phyloP scores from a whole-genome alignment of 1,139 yeast genomes.

The Debaryomyces sp. region DNA sequence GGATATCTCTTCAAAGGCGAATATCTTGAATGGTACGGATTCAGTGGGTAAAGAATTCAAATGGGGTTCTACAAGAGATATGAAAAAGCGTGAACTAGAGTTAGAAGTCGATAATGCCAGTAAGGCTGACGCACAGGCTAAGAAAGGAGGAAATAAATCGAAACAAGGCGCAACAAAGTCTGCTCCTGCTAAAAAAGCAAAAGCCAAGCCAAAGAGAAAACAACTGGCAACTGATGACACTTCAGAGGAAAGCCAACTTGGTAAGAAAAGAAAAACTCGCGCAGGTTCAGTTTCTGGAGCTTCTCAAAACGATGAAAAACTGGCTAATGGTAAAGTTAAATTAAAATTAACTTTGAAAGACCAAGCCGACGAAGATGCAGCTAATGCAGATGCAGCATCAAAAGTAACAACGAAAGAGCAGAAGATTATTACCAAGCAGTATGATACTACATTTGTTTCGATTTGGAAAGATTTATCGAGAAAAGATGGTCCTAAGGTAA shows the following conservation, averaged over 20 bases:
- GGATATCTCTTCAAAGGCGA: conserved; percentile 30
- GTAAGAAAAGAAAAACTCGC: conserved; percentile 9
- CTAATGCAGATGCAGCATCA: conserved; percentile 15
- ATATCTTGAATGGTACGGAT: conserved; percentile 18
- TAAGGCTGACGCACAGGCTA: conserved; percentile 7
- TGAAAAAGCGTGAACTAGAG: conserved; percentile 8
- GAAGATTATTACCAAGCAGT: conserved; percentile 75
- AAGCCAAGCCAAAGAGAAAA: conserved; percentile 18
- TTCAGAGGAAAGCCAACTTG: conserved; percentile 3
- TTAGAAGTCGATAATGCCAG: conserved; percentile 10
- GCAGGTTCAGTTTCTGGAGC: conserved; percentile 6
- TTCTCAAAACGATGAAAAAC: conserved; percentile 9
- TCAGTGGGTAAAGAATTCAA: conserved; percentile 32
- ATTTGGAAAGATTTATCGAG: conserved; percentile 96
- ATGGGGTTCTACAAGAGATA: conserved; percentile 36
- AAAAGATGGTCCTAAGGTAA: conserved; percentile 88
- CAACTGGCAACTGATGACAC: conserved; percentile 4
- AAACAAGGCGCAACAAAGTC: conserved; percentile 13
- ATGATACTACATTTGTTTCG: conserved; percentile 81
- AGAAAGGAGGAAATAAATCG: conserved; percentile 5
- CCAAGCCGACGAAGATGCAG: conserved; percentile 12
- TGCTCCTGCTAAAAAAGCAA: conserved; percentile 13
- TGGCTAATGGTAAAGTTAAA: conserved; percentile 14
- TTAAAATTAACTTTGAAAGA: conserved; percentile 12
- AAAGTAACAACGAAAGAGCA: conserved; percentile 56